Evolutionary conservation across 2,329 filamentous ascomycete genomes (phyloP), one percentile per base, ranked within the genome.

Genomic region (Colletotrichum sp.): DNA sequence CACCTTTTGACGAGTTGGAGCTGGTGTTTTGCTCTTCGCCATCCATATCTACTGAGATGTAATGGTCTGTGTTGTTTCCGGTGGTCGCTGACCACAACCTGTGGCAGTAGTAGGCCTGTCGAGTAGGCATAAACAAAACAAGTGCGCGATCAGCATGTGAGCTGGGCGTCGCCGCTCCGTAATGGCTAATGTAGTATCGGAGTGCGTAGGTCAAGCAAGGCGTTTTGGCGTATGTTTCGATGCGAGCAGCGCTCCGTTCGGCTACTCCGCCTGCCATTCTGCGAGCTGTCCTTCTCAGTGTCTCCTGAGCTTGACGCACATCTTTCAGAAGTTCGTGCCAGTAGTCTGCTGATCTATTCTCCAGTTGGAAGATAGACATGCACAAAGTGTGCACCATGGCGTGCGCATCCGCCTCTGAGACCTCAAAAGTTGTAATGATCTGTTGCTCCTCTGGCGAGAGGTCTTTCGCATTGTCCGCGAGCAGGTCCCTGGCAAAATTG

Each of bases 401-500:
- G 0, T 43, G 39, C 0, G 18, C 39, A 43, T n/a, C 39, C 39
- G 39, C 39, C 9, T n/a, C 39, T 43, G 39, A 43, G 39, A 43
- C 9, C 39, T 4, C 39, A 43, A 43, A 43, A 12, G 0, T 12
- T 12, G 39, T 12, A n/a, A 43, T 2, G 3, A 43, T 5, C 0
- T 43, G 18, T 43, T 43, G 18, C 39, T 43, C 18, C 39, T n/a
- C 39, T 43, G 18, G 39, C 39, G 1, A n/a, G 39, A 43, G 18
- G 1, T 2, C 39, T 0, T 43, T 10, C 39, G 2, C 2, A 26
- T 2, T 4, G 39, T 0, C 18, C 1, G 39, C 6, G 1, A 43
- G 0, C 5, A 43, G 1, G 39, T n/a, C 18, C 39, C 1, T 43
- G 39, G 0, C 39, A 43, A 0, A 43, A 4, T 2, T 4, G 3